Percentiles rank a stretch among this genome's conserved stretches.
Evolutionary conservation across 345 rosid species (phyloP).

Genomic region (Passiflora organensis): DNA sequence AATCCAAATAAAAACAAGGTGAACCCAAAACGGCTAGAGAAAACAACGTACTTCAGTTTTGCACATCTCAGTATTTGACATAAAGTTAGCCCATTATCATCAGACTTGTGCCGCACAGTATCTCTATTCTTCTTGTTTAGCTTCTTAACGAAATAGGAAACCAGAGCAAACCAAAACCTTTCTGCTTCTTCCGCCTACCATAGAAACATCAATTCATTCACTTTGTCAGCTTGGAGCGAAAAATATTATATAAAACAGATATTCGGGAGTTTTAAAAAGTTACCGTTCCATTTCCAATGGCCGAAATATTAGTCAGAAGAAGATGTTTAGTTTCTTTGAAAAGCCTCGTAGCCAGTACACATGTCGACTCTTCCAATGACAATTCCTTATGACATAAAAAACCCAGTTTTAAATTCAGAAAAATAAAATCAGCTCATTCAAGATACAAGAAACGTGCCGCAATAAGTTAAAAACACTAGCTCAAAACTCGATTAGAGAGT

Average conservation of each 20-base stretch:
- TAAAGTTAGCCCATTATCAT: constrained; percentile 45
- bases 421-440: not conserved
- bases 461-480: not conserved
- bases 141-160: constrained; percentile 58
- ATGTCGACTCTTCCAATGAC: constrained; percentile 47
- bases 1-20: not conserved
- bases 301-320: constrained; percentile 40
- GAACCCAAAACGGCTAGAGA: constrained; percentile 7
- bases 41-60: constrained; percentile 55
- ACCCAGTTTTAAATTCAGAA: constrained; percentile 1
- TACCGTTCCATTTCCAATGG: constrained; percentile 67
- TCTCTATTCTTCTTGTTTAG: constrained; percentile 43
- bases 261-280: not conserved
- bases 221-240: not conserved
- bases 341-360: constrained; percentile 43
- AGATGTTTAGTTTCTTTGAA: constrained; percentile 66
- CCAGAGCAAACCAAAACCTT: constrained; percentile 79
- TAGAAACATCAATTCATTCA: constrained; percentile 10
- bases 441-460: too few species aligned
- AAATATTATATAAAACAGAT: not conserved
- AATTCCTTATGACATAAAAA: constrained; percentile 50
- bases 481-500: not conserved
- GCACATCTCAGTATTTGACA: constrained; percentile 71
- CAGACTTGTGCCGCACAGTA: constrained; percentile 22
- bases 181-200: constrained; percentile 78